Conservation (phyloP, 1,284 basidiomycete genomes). For the Flammula alnicola region DNA sequence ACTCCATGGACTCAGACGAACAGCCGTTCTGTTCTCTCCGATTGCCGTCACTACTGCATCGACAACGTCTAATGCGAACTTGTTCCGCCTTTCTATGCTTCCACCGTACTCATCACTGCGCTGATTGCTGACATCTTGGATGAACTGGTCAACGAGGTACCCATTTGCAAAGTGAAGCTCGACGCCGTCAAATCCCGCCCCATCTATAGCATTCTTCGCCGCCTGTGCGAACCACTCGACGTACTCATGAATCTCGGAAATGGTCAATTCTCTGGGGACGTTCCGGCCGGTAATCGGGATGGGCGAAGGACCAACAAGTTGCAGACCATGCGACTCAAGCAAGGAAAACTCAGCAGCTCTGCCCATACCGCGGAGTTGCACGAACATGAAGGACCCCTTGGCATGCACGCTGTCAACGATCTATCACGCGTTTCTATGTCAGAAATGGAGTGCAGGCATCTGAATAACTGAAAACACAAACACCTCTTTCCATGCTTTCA, state of each 20-base stretch:
- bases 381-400: constrained; percentile 47
- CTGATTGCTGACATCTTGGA: constrained; percentile 31
- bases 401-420: constrained; percentile 40
- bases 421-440: constrained; percentile 18
- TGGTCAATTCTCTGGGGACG: constrained; percentile 22
- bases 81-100: constrained; percentile 50
- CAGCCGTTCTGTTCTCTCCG: constrained; percentile 44
- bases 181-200: constrained; percentile 6
- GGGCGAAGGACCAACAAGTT: constrained; percentile 23
- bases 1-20: constrained; percentile 47
- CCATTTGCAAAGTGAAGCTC: constrained; percentile 24
- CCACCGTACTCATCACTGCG: constrained; percentile 64
- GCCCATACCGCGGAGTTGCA: constrained; percentile 55
- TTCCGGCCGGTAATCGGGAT: constrained; percentile 9
- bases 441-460: neutral
- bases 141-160: constrained; percentile 32
- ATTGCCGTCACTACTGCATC: constrained; percentile 38
- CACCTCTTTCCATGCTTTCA: constrained; percentile 44
- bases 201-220: constrained; percentile 19
- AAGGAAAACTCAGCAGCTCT: constrained; percentile 38
- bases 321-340: constrained; percentile 27
- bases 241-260: constrained; percentile 24
- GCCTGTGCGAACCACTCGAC: constrained; percentile 24
- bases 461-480: neutral
- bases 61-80: constrained; percentile 52